phyloP scores from a whole-genome alignment of 2,329 filamentous ascomycete genomes.

The Dactylellina sp. region DNA sequence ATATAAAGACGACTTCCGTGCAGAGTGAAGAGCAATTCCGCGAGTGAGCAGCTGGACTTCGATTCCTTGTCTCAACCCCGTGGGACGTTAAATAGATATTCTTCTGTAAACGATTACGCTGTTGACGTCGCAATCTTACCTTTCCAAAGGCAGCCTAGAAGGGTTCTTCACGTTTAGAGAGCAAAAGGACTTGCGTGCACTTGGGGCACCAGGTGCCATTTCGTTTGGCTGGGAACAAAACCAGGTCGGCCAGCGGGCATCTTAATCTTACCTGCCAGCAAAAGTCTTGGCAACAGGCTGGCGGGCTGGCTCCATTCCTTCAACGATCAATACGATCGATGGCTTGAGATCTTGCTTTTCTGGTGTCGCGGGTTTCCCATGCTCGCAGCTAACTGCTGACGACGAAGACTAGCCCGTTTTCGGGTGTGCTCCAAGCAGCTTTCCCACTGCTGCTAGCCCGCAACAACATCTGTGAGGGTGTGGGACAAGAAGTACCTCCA shows the following conservation, averaged over 20 bases:
- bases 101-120: slow-evolving; percentile 24
- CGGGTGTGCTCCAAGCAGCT: slow-evolving; percentile 27
- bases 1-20: no score
- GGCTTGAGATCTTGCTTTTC: slow-evolving; percentile 1
- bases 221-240: not conserved
- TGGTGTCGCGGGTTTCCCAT: not conserved
- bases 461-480: not conserved
- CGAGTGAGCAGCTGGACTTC: no score
- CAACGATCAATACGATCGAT: slow-evolving; percentile 1
- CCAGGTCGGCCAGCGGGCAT: not conserved
- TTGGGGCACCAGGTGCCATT: not conserved
- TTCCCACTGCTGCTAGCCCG: slow-evolving; percentile 24
- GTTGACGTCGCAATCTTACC: slow-evolving; percentile 28
- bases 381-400: slow-evolving; percentile 21
- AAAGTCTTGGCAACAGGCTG: slow-evolving; percentile 8
- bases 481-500: slow-evolving; percentile 12
- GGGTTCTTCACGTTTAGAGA: not conserved
- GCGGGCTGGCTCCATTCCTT: not conserved
- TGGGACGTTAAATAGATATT: no score
- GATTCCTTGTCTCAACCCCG: no score
- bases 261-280: not conserved
- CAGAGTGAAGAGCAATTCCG: no score
- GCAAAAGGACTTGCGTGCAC: no score
- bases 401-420: slow-evolving; percentile 28
- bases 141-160: slow-evolving; percentile 36